Evolutionary conservation across 371 early-diverging fungal genomes (phyloP).

Genomic region (Sporodiniella umbellata): DNA sequence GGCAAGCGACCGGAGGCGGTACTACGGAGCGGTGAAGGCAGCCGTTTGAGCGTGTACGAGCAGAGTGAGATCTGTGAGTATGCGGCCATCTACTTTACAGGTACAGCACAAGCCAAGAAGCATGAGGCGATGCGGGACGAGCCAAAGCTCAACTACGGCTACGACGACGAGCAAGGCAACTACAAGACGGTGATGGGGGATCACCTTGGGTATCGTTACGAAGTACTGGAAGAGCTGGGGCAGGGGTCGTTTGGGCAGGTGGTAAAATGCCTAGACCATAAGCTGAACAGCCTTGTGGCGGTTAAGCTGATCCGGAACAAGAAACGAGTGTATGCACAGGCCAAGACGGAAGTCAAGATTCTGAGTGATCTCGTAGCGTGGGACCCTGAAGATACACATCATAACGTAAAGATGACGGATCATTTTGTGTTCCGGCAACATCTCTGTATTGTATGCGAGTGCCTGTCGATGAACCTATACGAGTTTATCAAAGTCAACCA

Average conservation of each 20-base stretch:
- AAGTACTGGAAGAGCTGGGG: slow-evolving; percentile 85
- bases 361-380: slow-evolving; percentile 67
- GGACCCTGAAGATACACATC: slow-evolving; percentile 19
- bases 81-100: slow-evolving; percentile 70
- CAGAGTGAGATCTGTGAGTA: slow-evolving; percentile 63
- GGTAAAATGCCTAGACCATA: slow-evolving; percentile 89
- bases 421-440: slow-evolving; percentile 92
- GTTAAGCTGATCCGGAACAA: slow-evolving; percentile 96
- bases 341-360: slow-evolving; percentile 92
- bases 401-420: slow-evolving; percentile 32
- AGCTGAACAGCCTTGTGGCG: slow-evolving; percentile 83
- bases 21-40: no score
- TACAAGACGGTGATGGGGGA: slow-evolving; percentile 82
- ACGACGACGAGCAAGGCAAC: slow-evolving; percentile 93
- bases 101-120: slow-evolving; percentile 54
- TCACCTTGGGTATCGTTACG: slow-evolving; percentile 90
- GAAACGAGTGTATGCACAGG: slow-evolving; percentile 94
- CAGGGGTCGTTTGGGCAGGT: slow-evolving; percentile 99
- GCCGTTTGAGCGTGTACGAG: slow-evolving; percentile 77
- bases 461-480: slow-evolving; percentile 94
- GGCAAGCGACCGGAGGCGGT: no score
- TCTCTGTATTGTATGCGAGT: slow-evolving; percentile 94
- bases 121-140: no score
- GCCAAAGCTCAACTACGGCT: slow-evolving; percentile 72
- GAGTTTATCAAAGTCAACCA: slow-evolving; percentile 93